phyloP scores from a whole-genome alignment of 2,329 filamentous ascomycete genomes.

The Aspergillus uvarum region DNA sequence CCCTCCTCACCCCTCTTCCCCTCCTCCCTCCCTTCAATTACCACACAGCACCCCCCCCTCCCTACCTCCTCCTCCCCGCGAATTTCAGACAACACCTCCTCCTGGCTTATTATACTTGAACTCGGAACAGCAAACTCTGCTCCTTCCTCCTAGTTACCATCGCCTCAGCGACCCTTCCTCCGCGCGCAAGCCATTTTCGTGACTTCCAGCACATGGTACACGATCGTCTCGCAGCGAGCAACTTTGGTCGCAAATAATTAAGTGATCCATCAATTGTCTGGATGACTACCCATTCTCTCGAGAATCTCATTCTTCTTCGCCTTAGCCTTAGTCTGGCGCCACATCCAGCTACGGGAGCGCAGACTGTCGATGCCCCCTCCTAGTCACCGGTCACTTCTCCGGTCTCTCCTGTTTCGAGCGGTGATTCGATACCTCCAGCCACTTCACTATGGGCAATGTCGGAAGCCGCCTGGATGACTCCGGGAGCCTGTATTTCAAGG shows the following conservation, averaged over 20 bases:
- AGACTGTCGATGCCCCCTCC: conserved; percentile 36
- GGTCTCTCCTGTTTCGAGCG: conserved; percentile 27
- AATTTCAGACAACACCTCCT: background rate
- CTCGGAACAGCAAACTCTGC: background rate
- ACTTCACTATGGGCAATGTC: conserved; percentile 80
- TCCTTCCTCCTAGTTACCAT: background rate
- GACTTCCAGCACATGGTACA: background rate
- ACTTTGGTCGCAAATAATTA: background rate
- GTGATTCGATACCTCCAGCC: conserved; percentile 26
- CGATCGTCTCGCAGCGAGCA: background rate
- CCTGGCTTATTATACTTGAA: background rate
- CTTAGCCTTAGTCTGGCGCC: conserved; percentile 9
- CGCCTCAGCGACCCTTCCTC: background rate
- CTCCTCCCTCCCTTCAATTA: background rate
- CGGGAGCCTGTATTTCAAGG: conserved; percentile 78
- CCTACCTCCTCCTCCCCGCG: background rate
- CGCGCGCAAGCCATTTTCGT: background rate
- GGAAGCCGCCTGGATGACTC: conserved; percentile 80
- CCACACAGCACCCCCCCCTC: background rate
- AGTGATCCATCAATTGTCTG: conserved; percentile 14
- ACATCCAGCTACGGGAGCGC: conserved; percentile 26
- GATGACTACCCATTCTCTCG: conserved; percentile 26
- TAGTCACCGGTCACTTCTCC: conserved; percentile 27
- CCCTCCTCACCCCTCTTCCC: background rate
- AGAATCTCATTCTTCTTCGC: conserved; percentile 10